Evolutionary conservation across 345 rosid species (phyloP).

Genomic region (Populus ilicifolia): DNA sequence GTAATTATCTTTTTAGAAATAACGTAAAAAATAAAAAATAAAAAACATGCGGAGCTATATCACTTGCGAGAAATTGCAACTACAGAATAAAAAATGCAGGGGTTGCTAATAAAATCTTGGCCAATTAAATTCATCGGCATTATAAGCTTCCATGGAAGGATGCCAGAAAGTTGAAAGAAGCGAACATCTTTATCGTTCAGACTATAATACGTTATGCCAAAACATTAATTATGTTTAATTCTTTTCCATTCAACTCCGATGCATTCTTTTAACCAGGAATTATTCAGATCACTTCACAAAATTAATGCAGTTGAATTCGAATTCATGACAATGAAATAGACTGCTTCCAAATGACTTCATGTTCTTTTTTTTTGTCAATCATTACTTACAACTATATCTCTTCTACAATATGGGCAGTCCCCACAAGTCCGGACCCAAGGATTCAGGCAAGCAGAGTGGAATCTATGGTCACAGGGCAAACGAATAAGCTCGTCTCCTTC

Average conservation of each 20-base stretch:
- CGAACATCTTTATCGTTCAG: neutral
- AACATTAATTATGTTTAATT: neutral
- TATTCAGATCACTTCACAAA: neutral
- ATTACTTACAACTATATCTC: conserved; percentile 37
- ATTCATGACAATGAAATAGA: neutral
- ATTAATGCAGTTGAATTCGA: neutral
- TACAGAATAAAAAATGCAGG: too few species aligned
- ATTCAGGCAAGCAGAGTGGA: conserved; percentile 69
- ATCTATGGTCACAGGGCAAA: conserved; percentile 65
- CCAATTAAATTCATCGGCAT: neutral
- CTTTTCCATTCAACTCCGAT: neutral
- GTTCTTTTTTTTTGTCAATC: neutral
- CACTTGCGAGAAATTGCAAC: too few species aligned
- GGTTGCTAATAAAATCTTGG: too few species aligned
- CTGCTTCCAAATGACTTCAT: neutral
- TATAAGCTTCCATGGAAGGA: neutral
- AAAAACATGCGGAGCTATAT: neutral
- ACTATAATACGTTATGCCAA: neutral
- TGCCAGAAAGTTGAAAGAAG: neutral
- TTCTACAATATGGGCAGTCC: conserved; percentile 90
- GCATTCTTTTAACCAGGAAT: neutral
- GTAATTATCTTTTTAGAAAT: too few species aligned
- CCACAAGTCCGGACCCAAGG: conserved; percentile 91
- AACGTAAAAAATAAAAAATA: too few species aligned
- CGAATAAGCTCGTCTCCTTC: conserved; percentile 56